Evolutionary conservation across 2,329 filamentous ascomycete species (phyloP).

Genomic region (Phialophora chinensis): DNA sequence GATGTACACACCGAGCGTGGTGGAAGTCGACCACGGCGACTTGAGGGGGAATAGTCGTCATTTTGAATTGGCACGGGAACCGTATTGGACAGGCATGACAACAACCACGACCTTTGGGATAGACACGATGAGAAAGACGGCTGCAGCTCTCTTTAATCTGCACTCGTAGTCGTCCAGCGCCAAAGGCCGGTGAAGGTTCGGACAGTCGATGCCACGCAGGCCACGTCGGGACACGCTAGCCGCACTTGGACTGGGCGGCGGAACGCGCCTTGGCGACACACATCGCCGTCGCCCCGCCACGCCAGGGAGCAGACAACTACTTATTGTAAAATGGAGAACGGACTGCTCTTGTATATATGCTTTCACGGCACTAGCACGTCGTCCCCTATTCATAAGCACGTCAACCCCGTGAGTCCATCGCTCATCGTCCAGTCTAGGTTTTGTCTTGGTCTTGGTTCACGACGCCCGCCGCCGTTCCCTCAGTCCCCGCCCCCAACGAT

Average conservation of each 20-base stretch:
- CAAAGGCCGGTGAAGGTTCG: conserved; percentile 3
- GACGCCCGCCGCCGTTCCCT: background rate
- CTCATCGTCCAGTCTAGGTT: background rate
- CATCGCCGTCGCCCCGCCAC: too few species aligned
- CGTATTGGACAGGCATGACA: conserved; percentile 1
- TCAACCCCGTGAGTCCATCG: background rate
- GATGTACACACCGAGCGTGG: conserved; percentile 63
- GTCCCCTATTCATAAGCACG: background rate
- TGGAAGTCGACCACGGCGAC: conserved; percentile 84
- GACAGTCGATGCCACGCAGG: background rate
- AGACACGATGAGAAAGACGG: background rate
- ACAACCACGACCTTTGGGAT: background rate
- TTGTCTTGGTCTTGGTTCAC: conserved; percentile 5
- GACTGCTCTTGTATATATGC: background rate
- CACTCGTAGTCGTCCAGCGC: background rate
- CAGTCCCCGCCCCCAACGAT: background rate
- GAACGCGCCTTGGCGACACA: background rate
- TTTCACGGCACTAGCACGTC: background rate
- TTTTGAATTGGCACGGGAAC: background rate
- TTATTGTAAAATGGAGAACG: too few species aligned
- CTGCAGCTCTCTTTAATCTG: background rate
- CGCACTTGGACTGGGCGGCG: background rate
- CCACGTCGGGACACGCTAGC: background rate
- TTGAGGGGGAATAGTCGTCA: conserved; percentile 58
- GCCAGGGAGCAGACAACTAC: too few species aligned